phyloP scores from a whole-genome alignment of 163 green algal genomes.

The Chlorella variabilis region DNA sequence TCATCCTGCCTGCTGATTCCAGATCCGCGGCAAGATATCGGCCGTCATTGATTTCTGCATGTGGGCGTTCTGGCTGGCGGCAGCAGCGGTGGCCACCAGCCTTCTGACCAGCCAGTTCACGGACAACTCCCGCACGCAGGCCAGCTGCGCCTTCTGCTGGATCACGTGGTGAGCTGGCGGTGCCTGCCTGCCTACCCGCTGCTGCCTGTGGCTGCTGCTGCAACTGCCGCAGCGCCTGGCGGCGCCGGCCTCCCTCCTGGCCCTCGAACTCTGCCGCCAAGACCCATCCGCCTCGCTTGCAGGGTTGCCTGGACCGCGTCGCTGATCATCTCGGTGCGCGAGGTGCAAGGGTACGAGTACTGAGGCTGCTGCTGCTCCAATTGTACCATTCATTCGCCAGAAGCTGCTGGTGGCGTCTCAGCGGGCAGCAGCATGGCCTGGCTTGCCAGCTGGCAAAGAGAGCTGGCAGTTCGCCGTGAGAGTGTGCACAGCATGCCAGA shows the following conservation, averaged over 20 bases:
- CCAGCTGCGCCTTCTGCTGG: slow-evolving; percentile 25
- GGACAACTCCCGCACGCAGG: slow-evolving; percentile 1
- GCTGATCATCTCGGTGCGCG: background rate
- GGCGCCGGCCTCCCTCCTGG: background rate
- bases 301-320: background rate
- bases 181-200: background rate
- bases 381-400: too few relatives aligned
- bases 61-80: slow-evolving; percentile 11
- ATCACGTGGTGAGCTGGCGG: background rate
- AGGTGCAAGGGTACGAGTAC: background rate
- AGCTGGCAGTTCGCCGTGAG: too few relatives aligned
- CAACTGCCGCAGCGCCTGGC: too few relatives aligned
- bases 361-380: background rate
- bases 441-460: too few relatives aligned
- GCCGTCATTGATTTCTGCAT: background rate
- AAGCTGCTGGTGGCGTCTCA: too few relatives aligned
- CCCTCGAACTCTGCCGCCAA: background rate
- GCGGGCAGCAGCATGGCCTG: too few relatives aligned
- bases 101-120: background rate
- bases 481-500: too few relatives aligned
- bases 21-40: slow-evolving; percentile 19
- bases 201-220: too few relatives aligned
- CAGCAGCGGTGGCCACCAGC: slow-evolving; percentile 20
- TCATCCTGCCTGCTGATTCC: background rate
- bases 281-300: too few relatives aligned